A percentile compares a stretch with the other conserved stretches of the same genome.
Evolutionary conservation across 2,329 filamentous ascomycete species (phyloP).

Genomic region (Zymoseptoria brevis): DNA sequence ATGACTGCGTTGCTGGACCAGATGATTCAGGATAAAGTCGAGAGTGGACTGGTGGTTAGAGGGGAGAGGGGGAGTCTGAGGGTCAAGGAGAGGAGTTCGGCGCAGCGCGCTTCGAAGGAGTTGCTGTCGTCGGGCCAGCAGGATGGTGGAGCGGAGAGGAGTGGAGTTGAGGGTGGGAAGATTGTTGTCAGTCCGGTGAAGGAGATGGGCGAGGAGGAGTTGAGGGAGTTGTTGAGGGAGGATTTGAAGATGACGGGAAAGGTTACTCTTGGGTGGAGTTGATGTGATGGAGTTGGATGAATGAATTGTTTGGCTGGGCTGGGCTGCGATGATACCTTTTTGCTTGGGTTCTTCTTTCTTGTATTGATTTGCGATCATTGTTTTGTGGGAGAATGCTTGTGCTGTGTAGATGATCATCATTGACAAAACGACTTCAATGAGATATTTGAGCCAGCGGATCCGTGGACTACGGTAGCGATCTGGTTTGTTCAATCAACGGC

Average conservation of each 20-base stretch:
- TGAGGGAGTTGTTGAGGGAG: neutral
- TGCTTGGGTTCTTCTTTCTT: neutral
- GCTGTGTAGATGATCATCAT: too few relatives aligned
- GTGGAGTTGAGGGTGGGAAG: neutral
- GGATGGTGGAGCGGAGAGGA: neutral
- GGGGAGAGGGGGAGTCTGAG: conserved; percentile 60
- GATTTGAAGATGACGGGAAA: neutral
- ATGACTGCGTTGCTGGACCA: conserved; percentile 91
- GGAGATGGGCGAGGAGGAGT: neutral
- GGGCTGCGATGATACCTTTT: neutral
- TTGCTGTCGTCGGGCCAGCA: neutral
- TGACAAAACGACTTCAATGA: too few relatives aligned
- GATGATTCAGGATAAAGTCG: conserved; percentile 87
- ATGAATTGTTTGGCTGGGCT: neutral
- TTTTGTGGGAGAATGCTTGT: too few relatives aligned
- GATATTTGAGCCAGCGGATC: too few relatives aligned
- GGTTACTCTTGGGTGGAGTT: neutral
- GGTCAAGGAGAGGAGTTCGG: conserved; percentile 3
- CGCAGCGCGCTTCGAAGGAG: neutral
- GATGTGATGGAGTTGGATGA: neutral
- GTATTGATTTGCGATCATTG: neutral
- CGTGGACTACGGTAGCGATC: too few relatives aligned
- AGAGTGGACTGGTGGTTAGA: conserved; percentile 63
- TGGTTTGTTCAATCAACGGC: too few relatives aligned
- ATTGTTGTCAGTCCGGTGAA: neutral